Conservation (phyloP, 495 filamentous ascomycete species). For the Podospora didyma region DNA sequence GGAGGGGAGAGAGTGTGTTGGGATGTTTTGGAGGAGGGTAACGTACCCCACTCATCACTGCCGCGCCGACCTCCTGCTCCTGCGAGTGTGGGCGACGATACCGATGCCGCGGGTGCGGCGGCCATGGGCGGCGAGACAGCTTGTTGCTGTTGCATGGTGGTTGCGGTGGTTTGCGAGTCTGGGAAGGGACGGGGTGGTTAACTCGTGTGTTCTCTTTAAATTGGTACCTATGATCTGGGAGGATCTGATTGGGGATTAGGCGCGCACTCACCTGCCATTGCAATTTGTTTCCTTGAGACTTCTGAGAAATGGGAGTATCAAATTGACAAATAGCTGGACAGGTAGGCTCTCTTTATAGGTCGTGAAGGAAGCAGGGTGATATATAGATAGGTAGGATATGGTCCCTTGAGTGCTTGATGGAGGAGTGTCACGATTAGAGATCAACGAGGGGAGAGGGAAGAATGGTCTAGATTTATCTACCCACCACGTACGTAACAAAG, state of each 20-base stretch:
- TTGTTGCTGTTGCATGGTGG: background rate
- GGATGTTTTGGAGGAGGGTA: background rate
- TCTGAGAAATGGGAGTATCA: background rate
- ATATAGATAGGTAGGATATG: too few relatives aligned
- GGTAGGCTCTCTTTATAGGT: too few relatives aligned
- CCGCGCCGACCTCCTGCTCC: conserved; percentile 5
- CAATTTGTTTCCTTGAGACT: background rate
- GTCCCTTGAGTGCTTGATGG: background rate
- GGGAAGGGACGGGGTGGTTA: background rate
- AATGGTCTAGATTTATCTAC: background rate
- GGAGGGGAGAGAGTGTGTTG: background rate
- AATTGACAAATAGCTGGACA: background rate
- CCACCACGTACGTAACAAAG: background rate
- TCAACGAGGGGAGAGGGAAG: background rate
- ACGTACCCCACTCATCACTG: conserved; percentile 43
- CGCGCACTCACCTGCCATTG: background rate
- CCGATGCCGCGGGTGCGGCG: background rate
- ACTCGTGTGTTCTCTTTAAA: background rate
- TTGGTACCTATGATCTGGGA: background rate
- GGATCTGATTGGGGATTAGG: background rate
- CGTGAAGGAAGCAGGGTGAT: too few relatives aligned
- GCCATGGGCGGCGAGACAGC: background rate
- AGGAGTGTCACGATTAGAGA: background rate
- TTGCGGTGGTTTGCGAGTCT: background rate
- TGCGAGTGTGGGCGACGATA: background rate